phyloP scores from a whole-genome alignment of 306 rosid species.

The Acacia confusa region DNA sequence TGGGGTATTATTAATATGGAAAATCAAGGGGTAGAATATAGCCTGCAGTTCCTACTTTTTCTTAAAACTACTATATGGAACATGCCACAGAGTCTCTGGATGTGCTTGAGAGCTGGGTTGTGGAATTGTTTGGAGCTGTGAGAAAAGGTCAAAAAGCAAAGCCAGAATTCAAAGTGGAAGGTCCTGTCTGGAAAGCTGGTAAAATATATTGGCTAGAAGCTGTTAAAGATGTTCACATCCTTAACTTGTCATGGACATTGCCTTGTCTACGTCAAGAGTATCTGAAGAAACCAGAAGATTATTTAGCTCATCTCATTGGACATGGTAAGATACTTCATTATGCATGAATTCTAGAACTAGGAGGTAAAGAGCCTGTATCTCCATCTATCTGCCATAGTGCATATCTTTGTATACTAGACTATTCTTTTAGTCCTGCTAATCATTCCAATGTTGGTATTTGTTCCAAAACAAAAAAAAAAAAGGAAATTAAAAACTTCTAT shows the following conservation, averaged over 20 bases:
- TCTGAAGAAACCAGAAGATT: constrained; percentile 89
- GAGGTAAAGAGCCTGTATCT: constrained; percentile 16
- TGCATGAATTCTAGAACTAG: constrained; percentile 17
- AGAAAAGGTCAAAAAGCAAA: constrained; percentile 61
- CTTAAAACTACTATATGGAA: constrained; percentile 15
- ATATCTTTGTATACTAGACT: neutral
- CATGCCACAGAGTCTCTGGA: constrained; percentile 81
- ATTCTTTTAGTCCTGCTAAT: neutral
- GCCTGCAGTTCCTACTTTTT: neutral
- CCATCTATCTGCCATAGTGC: neutral
- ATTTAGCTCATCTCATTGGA: constrained; percentile 94
- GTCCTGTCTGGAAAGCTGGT: constrained; percentile 83
- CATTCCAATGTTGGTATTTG: neutral
- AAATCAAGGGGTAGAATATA: constrained; percentile 17
- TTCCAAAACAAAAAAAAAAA: neutral
- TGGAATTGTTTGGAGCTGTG: constrained; percentile 72
- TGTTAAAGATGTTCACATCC: constrained; percentile 86
- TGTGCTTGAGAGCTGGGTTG: constrained; percentile 84
- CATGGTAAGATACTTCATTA: constrained; percentile 67
- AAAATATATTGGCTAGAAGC: constrained; percentile 83
- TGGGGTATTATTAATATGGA: neutral
- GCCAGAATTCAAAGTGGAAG: constrained; percentile 62
- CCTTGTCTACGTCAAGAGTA: constrained; percentile 77
- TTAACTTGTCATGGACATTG: constrained; percentile 79
- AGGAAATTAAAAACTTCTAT: neutral